These are phyloP conservation scores for Saccharomycopsis sp. DNA, from an alignment of 805 yeast species.

Conservation along the genomic window DNA sequence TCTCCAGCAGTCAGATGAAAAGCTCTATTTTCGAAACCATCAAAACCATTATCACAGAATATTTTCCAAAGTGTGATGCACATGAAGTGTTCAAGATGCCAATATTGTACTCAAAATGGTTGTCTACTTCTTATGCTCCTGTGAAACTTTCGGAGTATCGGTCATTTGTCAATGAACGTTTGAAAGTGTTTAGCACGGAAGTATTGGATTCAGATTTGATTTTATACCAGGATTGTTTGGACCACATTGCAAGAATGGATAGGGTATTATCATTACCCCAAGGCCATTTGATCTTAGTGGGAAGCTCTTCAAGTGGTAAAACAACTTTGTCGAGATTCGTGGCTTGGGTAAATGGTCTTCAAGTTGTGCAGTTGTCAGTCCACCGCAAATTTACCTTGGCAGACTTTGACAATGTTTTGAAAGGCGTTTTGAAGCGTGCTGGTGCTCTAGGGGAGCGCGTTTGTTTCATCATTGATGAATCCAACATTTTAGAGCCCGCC, in stretches of 20 bases:
- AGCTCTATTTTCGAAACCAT: constrained; percentile 38
- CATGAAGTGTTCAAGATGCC: constrained; percentile 36
- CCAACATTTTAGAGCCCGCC: constrained; percentile 63
- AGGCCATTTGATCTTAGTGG: constrained; percentile 83
- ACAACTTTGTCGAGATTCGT: constrained; percentile 71
- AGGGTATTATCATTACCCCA: constrained; percentile 76
- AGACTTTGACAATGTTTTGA: constrained; percentile 62
- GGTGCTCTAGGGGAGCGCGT: constrained; percentile 50
- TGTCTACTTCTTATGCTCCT: constrained; percentile 51
- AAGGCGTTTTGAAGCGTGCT: constrained; percentile 40
- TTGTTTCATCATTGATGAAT: constrained; percentile 74
- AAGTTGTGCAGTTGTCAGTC: constrained; percentile 48
- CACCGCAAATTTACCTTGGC: constrained; percentile 41
- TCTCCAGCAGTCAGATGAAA: constrained; percentile 40
- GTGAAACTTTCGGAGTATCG: constrained; percentile 41
- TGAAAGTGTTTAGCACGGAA: constrained; percentile 70
- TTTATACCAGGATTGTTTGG: constrained; percentile 60
- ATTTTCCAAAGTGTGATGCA: constrained; percentile 41
- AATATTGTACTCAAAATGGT: constrained; percentile 66
- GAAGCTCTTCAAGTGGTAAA: constrained; percentile 77
- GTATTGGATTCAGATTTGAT: constrained; percentile 53
- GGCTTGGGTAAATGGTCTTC: constrained; percentile 83
- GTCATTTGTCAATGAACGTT: constrained; percentile 51
- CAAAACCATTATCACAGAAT: constrained; percentile 26
- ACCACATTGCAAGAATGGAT: constrained; percentile 70